These are phyloP conservation scores for Thalassiosira hispida DNA, from an alignment of 352 stramenopile genomes.

Conservation along the genomic window DNA sequence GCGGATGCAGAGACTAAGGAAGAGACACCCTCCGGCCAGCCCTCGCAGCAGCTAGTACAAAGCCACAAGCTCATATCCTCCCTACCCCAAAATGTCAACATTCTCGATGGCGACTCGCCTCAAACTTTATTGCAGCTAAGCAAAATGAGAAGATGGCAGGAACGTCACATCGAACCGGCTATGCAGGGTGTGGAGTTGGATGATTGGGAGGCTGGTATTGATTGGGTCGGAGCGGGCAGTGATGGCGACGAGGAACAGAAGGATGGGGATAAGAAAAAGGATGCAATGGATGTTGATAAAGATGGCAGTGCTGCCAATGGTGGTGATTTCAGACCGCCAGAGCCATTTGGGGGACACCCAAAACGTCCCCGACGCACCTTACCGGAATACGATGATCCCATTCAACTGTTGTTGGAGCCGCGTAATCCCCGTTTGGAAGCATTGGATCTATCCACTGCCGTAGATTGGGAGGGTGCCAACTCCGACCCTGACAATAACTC, in stretches of 20 bases:
- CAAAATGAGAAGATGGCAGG: constrained; percentile 45
- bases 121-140: constrained; percentile 36
- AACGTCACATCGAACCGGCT: constrained; percentile 41
- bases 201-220: constrained; percentile 82
- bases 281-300: not conserved
- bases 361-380: constrained; percentile 27
- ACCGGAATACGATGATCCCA: constrained; percentile 33
- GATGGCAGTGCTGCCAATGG: constrained; percentile 16
- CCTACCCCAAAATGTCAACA: constrained; percentile 10
- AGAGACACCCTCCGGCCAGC: too few species aligned
- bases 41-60: not conserved
- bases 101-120: constrained; percentile 38
- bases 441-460: constrained; percentile 62
- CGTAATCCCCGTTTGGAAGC: constrained; percentile 79
- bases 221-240: constrained; percentile 71
- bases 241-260: constrained; percentile 8
- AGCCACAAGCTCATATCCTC: constrained; percentile 13
- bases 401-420: constrained; percentile 57
- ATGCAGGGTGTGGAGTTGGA: constrained; percentile 77
- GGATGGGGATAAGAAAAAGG: not conserved
- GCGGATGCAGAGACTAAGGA: not conserved
- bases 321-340: constrained; percentile 16
- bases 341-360: constrained; percentile 10
- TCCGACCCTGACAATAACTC: constrained; percentile 39
- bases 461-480: constrained; percentile 67